phyloP scores from a whole-genome alignment of 192 early-diverging fungal genomes.

The Backusella tuberculispora region DNA sequence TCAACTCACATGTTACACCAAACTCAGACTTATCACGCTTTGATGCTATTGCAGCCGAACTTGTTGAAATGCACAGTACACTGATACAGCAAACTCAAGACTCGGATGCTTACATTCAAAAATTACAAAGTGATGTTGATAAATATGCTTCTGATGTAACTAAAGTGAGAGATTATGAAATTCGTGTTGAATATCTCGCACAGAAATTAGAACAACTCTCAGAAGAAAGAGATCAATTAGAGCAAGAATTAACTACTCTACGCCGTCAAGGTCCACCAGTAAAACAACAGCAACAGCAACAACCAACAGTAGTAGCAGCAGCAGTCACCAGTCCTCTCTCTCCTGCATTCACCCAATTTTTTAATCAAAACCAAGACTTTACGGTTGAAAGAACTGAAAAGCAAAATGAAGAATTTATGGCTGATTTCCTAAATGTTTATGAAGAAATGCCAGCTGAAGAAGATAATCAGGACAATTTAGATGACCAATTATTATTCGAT shows the following conservation, averaged over 20 bases:
- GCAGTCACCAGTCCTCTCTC: neutral
- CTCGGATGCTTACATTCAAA: neutral
- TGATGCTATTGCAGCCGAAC: conserved; percentile 19
- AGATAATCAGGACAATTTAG: neutral
- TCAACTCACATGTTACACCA: neutral
- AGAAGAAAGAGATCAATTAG: conserved; percentile 27
- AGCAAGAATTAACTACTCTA: conserved; percentile 18
- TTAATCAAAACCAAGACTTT: neutral
- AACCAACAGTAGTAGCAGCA: neutral
- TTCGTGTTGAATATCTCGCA: conserved; percentile 34
- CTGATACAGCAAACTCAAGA: neutral
- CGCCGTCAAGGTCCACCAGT: neutral
- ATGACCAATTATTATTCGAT: conserved; percentile 9
- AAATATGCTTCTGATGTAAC: conserved; percentile 20
- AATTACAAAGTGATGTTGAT: conserved; percentile 28
- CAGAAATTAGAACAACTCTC: conserved; percentile 35
- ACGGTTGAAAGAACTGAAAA: neutral
- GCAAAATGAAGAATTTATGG: conserved; percentile 24
- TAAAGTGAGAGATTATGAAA: conserved; percentile 34
- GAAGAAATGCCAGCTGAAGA: conserved; percentile 11
- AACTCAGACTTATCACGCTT: conserved; percentile 8
- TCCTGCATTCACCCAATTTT: neutral
- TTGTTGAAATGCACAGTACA: conserved; percentile 19
- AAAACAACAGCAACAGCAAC: neutral
- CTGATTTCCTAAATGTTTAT: conserved; percentile 29